Base-by-base conservation (phyloP, 2,329 filamentous ascomycete genomes). In the Botryotinia narcissicola region DNA sequence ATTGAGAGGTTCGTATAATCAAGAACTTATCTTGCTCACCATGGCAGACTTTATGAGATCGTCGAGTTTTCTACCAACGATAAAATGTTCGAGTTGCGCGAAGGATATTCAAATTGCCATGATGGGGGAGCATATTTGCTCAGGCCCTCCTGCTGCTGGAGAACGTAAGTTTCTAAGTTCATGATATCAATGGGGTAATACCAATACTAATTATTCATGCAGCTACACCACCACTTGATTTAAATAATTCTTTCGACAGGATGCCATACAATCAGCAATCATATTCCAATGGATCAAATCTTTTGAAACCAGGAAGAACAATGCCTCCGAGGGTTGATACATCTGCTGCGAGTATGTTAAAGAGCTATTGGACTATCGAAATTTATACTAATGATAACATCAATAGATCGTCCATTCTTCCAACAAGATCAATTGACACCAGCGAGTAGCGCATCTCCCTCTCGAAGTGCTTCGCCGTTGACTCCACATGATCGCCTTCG, bases 31-130 rank as follows among this genome's bases (percentile, higher is more conserved):
- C 48, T 35, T 22, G 35, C 44, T 44, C 48, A 35, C 32, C 8
- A 73, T 79, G 78, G 80, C 83, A 76, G 88, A 75, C 44, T 6
- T 63, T 16, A 72, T 54, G 35, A 76, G 78, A 74, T 87, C 90
- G 81, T 91, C 89, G 81, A 87, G 88, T 82, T 89, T 95, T 76
- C 86, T 96, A 85, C 93, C 94, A 80, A 90, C 90, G 37, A 93
- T 97, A 83, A 97, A 95, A 86, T 97, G 94, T 83, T 97, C 94
- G 71, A 90, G 87, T 84, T 97, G 94, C 81, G 89, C 90, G 59
- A 83, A 85, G 59, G 89, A 95, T 79, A 93, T 97, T 74, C 91
- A 95, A 80, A 96, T 97, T 78, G 91, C 92, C 59, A 85, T 91
- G 82, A 92, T 97, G 91, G 93, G 93, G 75, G 93, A 97, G 75